A percentile compares a stretch with the other conserved stretches of the same genome.
Conservation (phyloP, 208 protist species). For the Trypanosoma mega region DNA sequence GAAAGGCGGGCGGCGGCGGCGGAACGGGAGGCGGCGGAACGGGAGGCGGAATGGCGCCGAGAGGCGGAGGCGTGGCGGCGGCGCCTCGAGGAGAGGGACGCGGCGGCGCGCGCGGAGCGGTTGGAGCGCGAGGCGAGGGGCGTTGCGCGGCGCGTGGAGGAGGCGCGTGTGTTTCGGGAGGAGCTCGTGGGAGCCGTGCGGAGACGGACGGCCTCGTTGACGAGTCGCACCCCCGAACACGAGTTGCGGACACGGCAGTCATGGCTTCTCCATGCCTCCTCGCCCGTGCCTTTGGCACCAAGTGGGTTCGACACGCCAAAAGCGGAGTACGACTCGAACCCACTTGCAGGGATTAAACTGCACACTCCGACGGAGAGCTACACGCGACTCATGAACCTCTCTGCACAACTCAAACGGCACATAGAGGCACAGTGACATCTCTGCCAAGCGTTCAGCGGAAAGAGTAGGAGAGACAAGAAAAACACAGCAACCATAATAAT, state of each 20-base stretch:
- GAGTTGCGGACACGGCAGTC: no score
- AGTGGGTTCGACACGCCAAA: no score
- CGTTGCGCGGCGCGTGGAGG: slow-evolving; percentile 3
- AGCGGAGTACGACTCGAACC: slow-evolving; percentile 1
- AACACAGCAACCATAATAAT: no score
- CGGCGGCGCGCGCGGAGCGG: slow-evolving; percentile 15
- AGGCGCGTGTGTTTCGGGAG: slow-evolving; percentile 13
- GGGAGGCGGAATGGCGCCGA: background rate
- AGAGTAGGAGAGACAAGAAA: no score
- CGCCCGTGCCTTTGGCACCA: no score
- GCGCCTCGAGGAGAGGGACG: slow-evolving; percentile 13
- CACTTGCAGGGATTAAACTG: background rate
- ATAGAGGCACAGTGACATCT: slow-evolving; percentile 4
- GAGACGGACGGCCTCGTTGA: background rate
- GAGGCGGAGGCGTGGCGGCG: slow-evolving; percentile 14
- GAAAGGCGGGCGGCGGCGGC: slow-evolving; percentile 9
- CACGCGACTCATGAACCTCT: slow-evolving; percentile 19
- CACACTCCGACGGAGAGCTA: slow-evolving; percentile 13
- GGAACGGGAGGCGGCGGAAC: background rate
- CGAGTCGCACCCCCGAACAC: no score
- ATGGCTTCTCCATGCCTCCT: no score
- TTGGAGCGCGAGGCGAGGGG: slow-evolving; percentile 8
- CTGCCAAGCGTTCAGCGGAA: no score
- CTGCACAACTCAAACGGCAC: slow-evolving; percentile 16
- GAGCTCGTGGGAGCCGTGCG: slow-evolving; percentile 11